These are phyloP conservation scores for Tylopilus sp. DNA, from an alignment of 1,284 basidiomycete genomes.

Conservation along the genomic window DNA sequence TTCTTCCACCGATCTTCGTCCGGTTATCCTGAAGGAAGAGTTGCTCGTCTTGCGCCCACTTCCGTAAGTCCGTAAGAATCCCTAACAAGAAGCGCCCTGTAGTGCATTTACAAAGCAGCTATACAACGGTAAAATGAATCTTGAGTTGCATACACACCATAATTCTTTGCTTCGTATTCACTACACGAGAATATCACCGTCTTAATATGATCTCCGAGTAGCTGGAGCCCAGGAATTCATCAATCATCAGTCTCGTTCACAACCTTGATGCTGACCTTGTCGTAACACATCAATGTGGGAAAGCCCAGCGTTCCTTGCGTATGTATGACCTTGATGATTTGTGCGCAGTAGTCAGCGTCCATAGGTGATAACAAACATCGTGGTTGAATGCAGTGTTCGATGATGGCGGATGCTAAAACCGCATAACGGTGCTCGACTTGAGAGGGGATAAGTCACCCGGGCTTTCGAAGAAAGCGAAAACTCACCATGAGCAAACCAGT, in stretches of 20 bases:
- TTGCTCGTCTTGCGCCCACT: conserved; percentile 72
- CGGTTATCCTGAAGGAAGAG: conserved; percentile 63
- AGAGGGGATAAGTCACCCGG: conserved; percentile 10
- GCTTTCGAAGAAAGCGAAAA: background rate
- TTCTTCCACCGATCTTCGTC: conserved; percentile 60
- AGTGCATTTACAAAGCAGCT: conserved; percentile 1
- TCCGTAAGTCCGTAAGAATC: conserved; percentile 68
- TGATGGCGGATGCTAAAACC: conserved; percentile 56
- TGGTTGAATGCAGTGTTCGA: conserved; percentile 91
- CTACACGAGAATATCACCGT: conserved; percentile 88
- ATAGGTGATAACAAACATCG: conserved; percentile 89
- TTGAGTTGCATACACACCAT: conserved; percentile 50
- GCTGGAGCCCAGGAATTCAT: conserved; percentile 37
- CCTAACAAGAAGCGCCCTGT: conserved; percentile 80
- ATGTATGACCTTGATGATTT: conserved; percentile 86
- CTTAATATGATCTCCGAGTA: conserved; percentile 80
- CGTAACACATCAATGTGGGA: conserved; percentile 80
- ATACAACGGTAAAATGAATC: background rate
- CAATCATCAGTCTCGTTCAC: conserved; percentile 2
- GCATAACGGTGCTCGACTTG: conserved; percentile 46
- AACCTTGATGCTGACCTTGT: conserved; percentile 53
- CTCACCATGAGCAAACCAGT: conserved; percentile 83
- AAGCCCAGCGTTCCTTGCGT: conserved; percentile 83
- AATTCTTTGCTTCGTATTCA: conserved; percentile 94
- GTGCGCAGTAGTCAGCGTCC: conserved; percentile 92